Evolutionary conservation across 305 asterid genomes (phyloP).

Genomic region (Fraxinus velutina): DNA sequence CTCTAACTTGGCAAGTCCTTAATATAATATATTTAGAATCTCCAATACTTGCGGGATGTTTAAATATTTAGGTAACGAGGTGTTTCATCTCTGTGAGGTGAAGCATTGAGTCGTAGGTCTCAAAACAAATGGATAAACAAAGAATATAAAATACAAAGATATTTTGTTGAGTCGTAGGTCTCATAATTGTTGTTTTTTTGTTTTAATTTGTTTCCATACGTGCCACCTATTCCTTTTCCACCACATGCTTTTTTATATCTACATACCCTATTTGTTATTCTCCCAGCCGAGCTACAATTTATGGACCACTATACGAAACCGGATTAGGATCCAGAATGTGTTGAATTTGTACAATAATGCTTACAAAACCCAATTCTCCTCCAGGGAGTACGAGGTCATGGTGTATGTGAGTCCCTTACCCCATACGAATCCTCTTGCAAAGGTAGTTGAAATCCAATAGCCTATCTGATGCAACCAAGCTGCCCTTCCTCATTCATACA

Average conservation of each 20-base stretch:
- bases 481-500: background rate
- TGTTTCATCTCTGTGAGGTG: background rate
- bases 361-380: background rate
- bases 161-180: background rate
- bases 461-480: background rate
- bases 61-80: background rate
- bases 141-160: background rate
- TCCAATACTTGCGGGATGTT: background rate
- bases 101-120: background rate
- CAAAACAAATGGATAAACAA: background rate
- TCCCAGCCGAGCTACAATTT: background rate
- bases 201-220: background rate
- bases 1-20: background rate
- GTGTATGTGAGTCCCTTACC: background rate
- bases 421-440: background rate
- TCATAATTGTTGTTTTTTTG: background rate
- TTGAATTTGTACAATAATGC: background rate
- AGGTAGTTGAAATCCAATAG: background rate
- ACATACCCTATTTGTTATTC: background rate
- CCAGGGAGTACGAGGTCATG: background rate
- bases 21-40: background rate
- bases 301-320: background rate
- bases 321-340: background rate
- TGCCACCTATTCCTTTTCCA: background rate
- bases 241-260: background rate